Percentiles rank a stretch among this genome's conserved stretches.
These are phyloP conservation scores for Gyromitra esculenta DNA, from an alignment of 2,329 filamentous ascomycete genomes.

Conservation along the genomic window DNA sequence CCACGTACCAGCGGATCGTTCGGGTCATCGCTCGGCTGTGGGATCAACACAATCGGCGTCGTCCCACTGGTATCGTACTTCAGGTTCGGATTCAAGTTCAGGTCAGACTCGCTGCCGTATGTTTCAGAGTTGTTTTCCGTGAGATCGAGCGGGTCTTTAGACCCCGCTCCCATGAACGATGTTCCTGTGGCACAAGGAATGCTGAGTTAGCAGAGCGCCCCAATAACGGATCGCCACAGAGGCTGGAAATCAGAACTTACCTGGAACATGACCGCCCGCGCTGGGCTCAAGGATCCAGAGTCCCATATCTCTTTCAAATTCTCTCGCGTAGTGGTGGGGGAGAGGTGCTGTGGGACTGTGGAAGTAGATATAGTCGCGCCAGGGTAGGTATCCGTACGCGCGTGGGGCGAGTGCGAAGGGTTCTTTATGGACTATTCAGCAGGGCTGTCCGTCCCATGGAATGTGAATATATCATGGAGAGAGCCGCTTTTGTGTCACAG, in stretches of 20 bases:
- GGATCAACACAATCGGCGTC: conserved; percentile 80
- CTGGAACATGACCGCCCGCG: conserved; percentile 74
- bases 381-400: not conserved
- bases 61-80: conserved; percentile 77
- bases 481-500: conserved; percentile 12
- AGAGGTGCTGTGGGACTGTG: not conserved
- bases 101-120: not conserved
- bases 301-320: conserved; percentile 66
- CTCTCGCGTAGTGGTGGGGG: not conserved
- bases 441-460: not conserved
- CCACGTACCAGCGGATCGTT: conserved; percentile 79
- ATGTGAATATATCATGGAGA: not conserved
- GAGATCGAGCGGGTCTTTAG: not conserved
- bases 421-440: not conserved
- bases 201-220: conserved; percentile 27
- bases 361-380: too few relatives aligned
- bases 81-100: conserved; percentile 62
- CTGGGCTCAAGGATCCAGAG: conserved; percentile 78
- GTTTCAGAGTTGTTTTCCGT: conserved; percentile 9
- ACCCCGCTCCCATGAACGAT: conserved; percentile 45
- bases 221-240: not conserved
- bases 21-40: conserved; percentile 88
- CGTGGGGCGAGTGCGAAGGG: not conserved
- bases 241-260: conserved; percentile 63
- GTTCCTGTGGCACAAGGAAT: conserved; percentile 52